Evolutionary conservation across 1,284 basidiomycete genomes (phyloP).

Genomic region (Rhodotorula sp.): DNA sequence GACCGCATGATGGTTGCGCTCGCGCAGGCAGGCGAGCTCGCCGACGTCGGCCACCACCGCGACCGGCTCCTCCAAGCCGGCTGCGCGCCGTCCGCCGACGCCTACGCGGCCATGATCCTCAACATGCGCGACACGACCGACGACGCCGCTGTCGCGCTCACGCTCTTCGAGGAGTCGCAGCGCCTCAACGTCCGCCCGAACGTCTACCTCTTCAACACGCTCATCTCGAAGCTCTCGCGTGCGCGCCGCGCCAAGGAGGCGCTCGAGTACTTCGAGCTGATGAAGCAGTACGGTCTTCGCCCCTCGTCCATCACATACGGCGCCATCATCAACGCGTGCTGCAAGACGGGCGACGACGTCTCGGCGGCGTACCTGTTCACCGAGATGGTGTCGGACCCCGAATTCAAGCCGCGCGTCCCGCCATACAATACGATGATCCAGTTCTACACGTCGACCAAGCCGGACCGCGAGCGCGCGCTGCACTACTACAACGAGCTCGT

Average conservation of each 20-base stretch:
- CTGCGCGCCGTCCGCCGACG: constrained; percentile 77
- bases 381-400: constrained; percentile 74
- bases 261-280: constrained; percentile 77
- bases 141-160: constrained; percentile 80
- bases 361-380: constrained; percentile 71
- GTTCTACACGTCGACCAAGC: constrained; percentile 85
- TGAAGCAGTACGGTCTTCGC: constrained; percentile 61
- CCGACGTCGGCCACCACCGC: constrained; percentile 77
- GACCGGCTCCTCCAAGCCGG: constrained; percentile 74
- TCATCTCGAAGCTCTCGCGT: constrained; percentile 89
- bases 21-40: constrained; percentile 75
- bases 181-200: constrained; percentile 70
- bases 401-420: constrained; percentile 85
- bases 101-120: constrained; percentile 86
- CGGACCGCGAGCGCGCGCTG: constrained; percentile 74
- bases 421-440: constrained; percentile 99
- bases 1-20: constrained; percentile 83
- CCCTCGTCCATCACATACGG: constrained; percentile 93
- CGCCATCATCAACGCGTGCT: constrained; percentile 82
- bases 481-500: constrained; percentile 74
- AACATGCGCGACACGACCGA: constrained; percentile 89
- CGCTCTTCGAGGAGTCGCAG: constrained; percentile 78
- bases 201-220: constrained; percentile 89
- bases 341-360: constrained; percentile 78
- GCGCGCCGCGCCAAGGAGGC: constrained; percentile 88